Base-by-base conservation (phyloP, 768 basidiomycete species). In the Lactarius sanguifluus region DNA sequence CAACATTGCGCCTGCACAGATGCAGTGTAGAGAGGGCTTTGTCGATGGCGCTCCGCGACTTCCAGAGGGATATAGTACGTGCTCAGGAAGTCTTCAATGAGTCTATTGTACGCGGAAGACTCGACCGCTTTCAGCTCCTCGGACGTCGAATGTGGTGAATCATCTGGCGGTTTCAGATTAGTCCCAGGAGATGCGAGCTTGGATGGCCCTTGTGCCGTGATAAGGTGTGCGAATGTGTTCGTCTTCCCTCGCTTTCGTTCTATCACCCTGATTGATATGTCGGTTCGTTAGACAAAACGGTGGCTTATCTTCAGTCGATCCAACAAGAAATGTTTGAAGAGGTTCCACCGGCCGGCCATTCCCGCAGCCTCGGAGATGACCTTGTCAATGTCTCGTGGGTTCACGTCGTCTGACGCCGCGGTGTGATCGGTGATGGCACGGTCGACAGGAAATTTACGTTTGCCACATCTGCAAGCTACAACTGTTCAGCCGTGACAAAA, bases 381-480 rank as follows among this genome's bases (percentile, higher is more conserved):
- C 73, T 89, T 91, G 78, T 99, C 96, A 12, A 97, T 87, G 74
- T 98, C 96, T 62, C 94, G 84, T 13, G 91, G 90, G 75, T 98
- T 95, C 5, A 91, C 79, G 47, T n/a, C 28, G 65, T 55, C 12
- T 58, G 57, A 23, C 66, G 62, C 6, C 69, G 66, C n/a, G 20
- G 47, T 6, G 59, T 67, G 1, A 66, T 65, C 13, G 71, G 61
- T 34, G 67, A 57, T 25, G 62, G 23, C 6, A 25, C 65, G 28
- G 57, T 40, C n/a, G 64, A 61, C 13, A 68, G 66, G 73, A 74
- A 61, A 70, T 67, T 66, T 72, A 78, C 43, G 71, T 77, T 65
- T 32, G 72, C 71, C 1, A 76, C 73, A n/a, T 80, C 79, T 36
- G 74, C 76, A 59, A 77, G 79, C 78, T 77, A 68, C 52, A 47